Percentiles rank a stretch among this genome's conserved stretches.
Conservation (phyloP, 176 grass and related monocot genomes). For the Oryza meridionalis region DNA sequence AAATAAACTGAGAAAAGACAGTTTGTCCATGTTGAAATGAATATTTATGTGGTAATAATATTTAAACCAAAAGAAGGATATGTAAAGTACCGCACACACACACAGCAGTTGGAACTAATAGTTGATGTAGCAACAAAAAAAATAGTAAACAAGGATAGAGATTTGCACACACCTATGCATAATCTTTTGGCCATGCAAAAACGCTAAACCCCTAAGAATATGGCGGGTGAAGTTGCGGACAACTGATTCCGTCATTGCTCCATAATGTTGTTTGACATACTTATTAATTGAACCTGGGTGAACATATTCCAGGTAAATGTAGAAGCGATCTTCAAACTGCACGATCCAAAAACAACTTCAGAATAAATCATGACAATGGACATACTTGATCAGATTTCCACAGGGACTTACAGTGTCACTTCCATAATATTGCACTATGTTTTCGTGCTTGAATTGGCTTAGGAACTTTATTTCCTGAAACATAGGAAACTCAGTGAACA, state of each 20-base stretch:
- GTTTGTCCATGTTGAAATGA: background rate
- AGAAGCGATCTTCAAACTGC: slow-evolving; percentile 79
- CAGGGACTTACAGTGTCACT: slow-evolving; percentile 78
- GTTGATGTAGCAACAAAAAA: slow-evolving; percentile 30
- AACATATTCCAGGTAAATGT: slow-evolving; percentile 97
- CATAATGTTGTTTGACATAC: slow-evolving; percentile 84
- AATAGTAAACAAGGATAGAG: slow-evolving; percentile 8
- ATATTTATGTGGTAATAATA: slow-evolving; percentile 27
- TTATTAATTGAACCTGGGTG: slow-evolving; percentile 99
- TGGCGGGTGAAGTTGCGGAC: slow-evolving; percentile 95
- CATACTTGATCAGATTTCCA: slow-evolving; percentile 16
- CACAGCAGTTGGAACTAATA: background rate
- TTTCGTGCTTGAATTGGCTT: slow-evolving; percentile 92
- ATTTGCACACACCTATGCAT: slow-evolving; percentile 52
- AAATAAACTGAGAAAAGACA: slow-evolving; percentile 9
- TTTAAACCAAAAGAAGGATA: slow-evolving; percentile 26
- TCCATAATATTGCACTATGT: slow-evolving; percentile 97
- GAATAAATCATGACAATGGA: slow-evolving; percentile 2
- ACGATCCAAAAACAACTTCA: slow-evolving; percentile 36
- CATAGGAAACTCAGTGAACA: slow-evolving; percentile 44
- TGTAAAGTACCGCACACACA: slow-evolving; percentile 12
- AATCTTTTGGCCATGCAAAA: slow-evolving; percentile 95
- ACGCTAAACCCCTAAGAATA: slow-evolving; percentile 86
- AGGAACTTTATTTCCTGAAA: slow-evolving; percentile 96
- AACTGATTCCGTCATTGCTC: slow-evolving; percentile 92